Percentiles rank a stretch among this genome's conserved stretches.
phyloP scores from a whole-genome alignment of 2,329 filamentous ascomycete species.

The Periconia sp. region DNA sequence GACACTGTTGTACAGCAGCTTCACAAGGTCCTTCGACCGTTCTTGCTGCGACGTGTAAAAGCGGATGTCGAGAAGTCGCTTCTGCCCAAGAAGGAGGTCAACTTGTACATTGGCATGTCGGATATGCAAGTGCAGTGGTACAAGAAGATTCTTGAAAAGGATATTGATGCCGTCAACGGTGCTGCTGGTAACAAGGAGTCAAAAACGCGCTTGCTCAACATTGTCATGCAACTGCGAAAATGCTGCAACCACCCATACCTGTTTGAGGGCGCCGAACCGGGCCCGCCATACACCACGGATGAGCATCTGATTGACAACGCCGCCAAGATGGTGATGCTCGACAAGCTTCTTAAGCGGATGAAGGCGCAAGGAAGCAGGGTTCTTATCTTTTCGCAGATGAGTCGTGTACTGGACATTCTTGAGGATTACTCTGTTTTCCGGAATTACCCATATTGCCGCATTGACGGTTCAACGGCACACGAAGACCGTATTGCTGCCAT shows the following conservation, averaged over 20 bases:
- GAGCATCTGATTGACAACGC: constrained; percentile 93
- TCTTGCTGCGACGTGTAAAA: constrained; percentile 94
- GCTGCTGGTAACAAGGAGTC: constrained; percentile 95
- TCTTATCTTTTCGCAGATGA: constrained; percentile 99
- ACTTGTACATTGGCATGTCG: constrained; percentile 96
- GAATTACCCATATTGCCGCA: constrained; percentile 93
- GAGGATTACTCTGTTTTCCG: constrained; percentile 98
- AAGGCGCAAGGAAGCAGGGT: constrained; percentile 86
- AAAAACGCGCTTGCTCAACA: constrained; percentile 94
- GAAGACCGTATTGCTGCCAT: constrained; percentile 97
- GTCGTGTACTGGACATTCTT: constrained; percentile 90
- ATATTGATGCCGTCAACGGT: constrained; percentile 97
- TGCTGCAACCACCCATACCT: constrained; percentile 99
- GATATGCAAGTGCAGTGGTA: constrained; percentile 99
- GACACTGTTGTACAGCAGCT: constrained; percentile 95
- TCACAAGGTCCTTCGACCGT: constrained; percentile 88
- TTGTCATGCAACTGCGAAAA: constrained; percentile 98
- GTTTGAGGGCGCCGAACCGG: constrained; percentile 95
- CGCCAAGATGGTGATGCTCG: constrained; percentile 96
- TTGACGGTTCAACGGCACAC: constrained; percentile 94
- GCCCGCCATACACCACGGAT: constrained; percentile 96
- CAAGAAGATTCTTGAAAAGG: constrained; percentile 97
- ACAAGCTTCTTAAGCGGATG: constrained; percentile 84
- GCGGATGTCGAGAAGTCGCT: constrained; percentile 97
- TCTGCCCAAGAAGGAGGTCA: constrained; percentile 95